phyloP scores from a whole-genome alignment of 2,329 filamentous ascomycete species.

The Pestalotiopsis sp. region DNA sequence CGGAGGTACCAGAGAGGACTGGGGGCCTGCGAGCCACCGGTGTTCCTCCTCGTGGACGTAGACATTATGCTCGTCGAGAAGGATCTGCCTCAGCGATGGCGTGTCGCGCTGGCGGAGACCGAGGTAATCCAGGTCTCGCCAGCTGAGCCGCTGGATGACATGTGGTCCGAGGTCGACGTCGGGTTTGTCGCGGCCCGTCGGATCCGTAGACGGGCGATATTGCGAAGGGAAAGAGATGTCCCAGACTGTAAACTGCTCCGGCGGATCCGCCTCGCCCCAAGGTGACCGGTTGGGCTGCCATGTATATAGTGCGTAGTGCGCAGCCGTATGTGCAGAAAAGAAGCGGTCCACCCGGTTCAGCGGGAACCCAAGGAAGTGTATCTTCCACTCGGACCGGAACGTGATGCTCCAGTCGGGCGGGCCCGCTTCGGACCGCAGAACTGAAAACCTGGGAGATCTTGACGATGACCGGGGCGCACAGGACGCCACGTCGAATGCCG shows the following conservation, averaged over 20 bases:
- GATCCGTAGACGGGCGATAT: conserved; percentile 54
- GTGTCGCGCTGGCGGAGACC: conserved; percentile 53
- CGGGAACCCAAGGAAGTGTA: conserved; percentile 59
- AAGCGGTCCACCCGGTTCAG: conserved; percentile 61
- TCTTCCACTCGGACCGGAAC: conserved; percentile 62
- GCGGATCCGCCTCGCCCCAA: conserved; percentile 58
- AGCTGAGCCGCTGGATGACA: conserved; percentile 52
- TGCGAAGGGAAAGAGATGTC: conserved; percentile 53
- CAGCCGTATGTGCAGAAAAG: conserved; percentile 61
- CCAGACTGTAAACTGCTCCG: conserved; percentile 62
- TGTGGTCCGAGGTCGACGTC: conserved; percentile 38
- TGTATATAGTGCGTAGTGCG: conserved; percentile 63
- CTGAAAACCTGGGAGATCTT: conserved; percentile 14
- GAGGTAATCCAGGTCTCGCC: conserved; percentile 53
- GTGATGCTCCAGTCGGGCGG: conserved; percentile 43
- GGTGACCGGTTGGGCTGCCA: conserved; percentile 62
- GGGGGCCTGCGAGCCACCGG: conserved; percentile 48
- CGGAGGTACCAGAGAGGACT: conserved; percentile 41
- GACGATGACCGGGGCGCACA: conserved; percentile 13
- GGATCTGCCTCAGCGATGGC: conserved; percentile 52
- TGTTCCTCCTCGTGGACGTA: conserved; percentile 61
- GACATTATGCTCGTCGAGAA: conserved; percentile 51
- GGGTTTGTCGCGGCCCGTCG: conserved; percentile 39
- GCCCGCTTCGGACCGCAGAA: conserved; percentile 9
- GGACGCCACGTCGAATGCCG: conserved; percentile 53